A percentile compares a stretch with the other conserved stretches of the same genome.
Evolutionary conservation across 495 filamentous ascomycete genomes (phyloP).

Genomic region (Lichina pygmaea): DNA sequence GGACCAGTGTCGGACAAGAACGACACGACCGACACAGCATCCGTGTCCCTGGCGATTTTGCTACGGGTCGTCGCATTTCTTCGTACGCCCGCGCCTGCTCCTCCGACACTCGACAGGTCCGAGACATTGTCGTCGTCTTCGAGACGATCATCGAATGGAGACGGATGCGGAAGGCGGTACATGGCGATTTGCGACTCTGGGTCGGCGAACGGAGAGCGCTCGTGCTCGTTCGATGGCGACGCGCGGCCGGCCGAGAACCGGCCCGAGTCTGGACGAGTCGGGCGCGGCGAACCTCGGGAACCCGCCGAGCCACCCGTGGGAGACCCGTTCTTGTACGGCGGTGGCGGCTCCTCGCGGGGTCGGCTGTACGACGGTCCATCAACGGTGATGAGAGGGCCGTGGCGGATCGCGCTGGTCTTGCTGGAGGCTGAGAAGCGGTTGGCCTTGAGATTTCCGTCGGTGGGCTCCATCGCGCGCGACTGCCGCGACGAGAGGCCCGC

Average conservation of each 20-base stretch:
- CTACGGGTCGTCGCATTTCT: too few relatives aligned
- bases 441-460: not conserved
- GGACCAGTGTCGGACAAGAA: too few relatives aligned
- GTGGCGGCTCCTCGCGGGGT: not conserved
- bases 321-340: not conserved
- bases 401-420: not conserved
- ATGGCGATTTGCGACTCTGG: not conserved
- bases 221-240: not conserved
- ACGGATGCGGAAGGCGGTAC: too few relatives aligned
- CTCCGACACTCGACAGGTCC: not conserved
- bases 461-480: not conserved
- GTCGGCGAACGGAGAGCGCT: not conserved
- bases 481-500: not conserved
- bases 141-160: too few relatives aligned
- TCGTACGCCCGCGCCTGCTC: too few relatives aligned
- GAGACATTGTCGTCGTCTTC: not conserved
- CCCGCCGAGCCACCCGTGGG: not conserved
- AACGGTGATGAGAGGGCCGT: not conserved
- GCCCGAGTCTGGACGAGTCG: not conserved
- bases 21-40: too few relatives aligned
- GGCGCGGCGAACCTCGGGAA: not conserved
- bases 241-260: not conserved
- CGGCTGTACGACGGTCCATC: not conserved
- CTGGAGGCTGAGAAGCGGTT: not conserved
- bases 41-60: too few relatives aligned